phyloP scores from a whole-genome alignment of 164 flowering plant species.

The Hamamelis virginiana region DNA sequence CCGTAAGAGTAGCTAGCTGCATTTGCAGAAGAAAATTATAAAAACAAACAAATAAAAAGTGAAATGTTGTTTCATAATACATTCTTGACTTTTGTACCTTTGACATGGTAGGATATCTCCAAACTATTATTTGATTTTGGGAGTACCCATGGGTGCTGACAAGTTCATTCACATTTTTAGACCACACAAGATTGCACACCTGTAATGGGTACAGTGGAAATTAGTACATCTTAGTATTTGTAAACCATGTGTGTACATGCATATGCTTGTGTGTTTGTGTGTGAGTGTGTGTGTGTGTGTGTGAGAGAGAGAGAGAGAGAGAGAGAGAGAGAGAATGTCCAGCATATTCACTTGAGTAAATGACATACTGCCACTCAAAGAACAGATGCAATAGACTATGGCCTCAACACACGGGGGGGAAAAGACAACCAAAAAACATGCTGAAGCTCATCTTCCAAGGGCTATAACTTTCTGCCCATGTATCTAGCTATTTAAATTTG shows the following conservation, averaged over 20 bases:
- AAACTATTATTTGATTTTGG: conserved; percentile 92
- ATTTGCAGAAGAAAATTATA: conserved; percentile 11
- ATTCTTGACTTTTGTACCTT: conserved; percentile 45
- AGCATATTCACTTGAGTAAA: no score
- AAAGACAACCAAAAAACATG: no score
- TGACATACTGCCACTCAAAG: no score
- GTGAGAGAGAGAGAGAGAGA: background rate
- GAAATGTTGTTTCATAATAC: background rate
- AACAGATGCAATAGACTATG: no score
- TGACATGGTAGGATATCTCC: conserved; percentile 95
- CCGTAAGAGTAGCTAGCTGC: conserved; percentile 95
- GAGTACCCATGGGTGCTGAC: conserved; percentile 99
- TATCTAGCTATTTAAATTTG: no score
- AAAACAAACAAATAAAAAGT: background rate
- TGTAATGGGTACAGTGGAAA: conserved; percentile 21
- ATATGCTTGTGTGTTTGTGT: no score
- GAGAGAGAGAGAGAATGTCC: no score
- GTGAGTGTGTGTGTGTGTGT: background rate
- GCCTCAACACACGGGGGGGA: no score
- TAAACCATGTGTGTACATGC: background rate
- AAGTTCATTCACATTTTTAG: conserved; percentile 95
- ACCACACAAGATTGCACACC: conserved; percentile 98
- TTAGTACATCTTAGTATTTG: conserved; percentile 11
- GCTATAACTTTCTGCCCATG: no score
- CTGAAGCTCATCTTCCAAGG: no score